Evolutionary conservation across 169 alveolate genomes (phyloP), one percentile per base, ranked within the genome.

Genomic region (Cystoisospora suis): DNA sequence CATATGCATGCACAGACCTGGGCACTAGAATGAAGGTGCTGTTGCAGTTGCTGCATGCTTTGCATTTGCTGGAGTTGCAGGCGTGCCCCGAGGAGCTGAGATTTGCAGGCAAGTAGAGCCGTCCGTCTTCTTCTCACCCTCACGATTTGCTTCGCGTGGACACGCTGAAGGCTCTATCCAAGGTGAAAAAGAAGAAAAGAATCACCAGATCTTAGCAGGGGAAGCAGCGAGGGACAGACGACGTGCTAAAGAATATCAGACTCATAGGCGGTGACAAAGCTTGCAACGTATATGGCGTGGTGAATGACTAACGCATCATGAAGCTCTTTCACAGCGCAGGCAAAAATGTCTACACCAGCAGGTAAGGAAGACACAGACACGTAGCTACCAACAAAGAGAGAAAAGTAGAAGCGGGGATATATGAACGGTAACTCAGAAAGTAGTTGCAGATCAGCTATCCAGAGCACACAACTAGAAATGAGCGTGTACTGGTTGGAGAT

Each of bases 21-120:
- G 7, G 83, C 83, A 17, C 83, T 72, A 27, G 83, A 72, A 29
- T 72, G 83, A 36, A 72, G 83, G 56, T 72, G 83, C 56, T 72
- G 83, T 40, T 72, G 83, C 9, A 72, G 83, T 17, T 72, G 83
- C 20, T 72, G 83, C 83, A 72, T 72, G 53, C 83, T 72, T 17
- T 72, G 83, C 83, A 72, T 34, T 27, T 72, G 83, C 83, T 72
- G 83, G n/a, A 72, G 15, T 34, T 72, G 83, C 9, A 72, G 83
- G 42, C 32, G 15, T 1, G 83, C 83, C 0, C 83, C 83, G 4
- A 72, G 83, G n/a, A 72, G 83, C 83, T 72, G 83, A 2, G 83
- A 46, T 17, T 53, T 1, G 27, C 83, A 72, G 6, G 83, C 83
- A 34, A 72, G 56, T 23, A 72, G 83, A 29, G 83, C 83, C 56